Base-by-base conservation (phyloP, 2,329 filamentous ascomycete genomes). In the Apiospora sp. region DNA sequence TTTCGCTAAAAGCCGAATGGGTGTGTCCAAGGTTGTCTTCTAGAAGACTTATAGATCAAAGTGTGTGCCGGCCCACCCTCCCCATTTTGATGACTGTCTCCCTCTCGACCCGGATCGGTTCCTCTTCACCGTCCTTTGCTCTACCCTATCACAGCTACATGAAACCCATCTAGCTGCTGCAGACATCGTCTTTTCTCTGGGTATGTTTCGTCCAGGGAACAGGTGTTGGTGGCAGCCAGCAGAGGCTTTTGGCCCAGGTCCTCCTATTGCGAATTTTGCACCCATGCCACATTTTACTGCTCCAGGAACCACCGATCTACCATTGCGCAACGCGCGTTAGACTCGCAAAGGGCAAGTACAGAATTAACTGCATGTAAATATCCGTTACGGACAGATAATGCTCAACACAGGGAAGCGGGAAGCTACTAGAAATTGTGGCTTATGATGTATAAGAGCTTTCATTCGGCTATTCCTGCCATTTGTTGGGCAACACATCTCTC, bases 401-500 rank as follows among this genome's bases (percentile, higher is more conserved):
- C 58, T 7, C 34, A 41, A 41, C 58, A 64, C 34, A 64, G 58
- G 34, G 34, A 64, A 41, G 58, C 58, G 22, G 19, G 4, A 64
- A 64, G 34, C 58, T 41, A 19, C 22, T n/a, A 64, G 7, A n/a
- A n/a, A 64, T 12, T 34, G 58, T 64, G 58, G 58, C 58, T 64
- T 64, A 34, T 37, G 58, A 41, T 64, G n/a, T 64, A 41, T 41
- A 64, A 64, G 34, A 22, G 3, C 10, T 22, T 64, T n/a, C 34
- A 34, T 64, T 64, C 58, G 58, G 58, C 58, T 64, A 64, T 64
- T 64, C 58, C 58, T 64, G 58, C 58, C 22, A n/a, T 24, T 19
- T 37, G 14, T 22, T 13, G 58, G 58, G 34, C 58, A 22, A 41
- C 30, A 37, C 58, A n/a, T 64, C n/a, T 34, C 41, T 41, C 22